These are phyloP conservation scores for Thyridium curvatum DNA, from an alignment of 2,329 filamentous ascomycete species.

Conservation along the genomic window DNA sequence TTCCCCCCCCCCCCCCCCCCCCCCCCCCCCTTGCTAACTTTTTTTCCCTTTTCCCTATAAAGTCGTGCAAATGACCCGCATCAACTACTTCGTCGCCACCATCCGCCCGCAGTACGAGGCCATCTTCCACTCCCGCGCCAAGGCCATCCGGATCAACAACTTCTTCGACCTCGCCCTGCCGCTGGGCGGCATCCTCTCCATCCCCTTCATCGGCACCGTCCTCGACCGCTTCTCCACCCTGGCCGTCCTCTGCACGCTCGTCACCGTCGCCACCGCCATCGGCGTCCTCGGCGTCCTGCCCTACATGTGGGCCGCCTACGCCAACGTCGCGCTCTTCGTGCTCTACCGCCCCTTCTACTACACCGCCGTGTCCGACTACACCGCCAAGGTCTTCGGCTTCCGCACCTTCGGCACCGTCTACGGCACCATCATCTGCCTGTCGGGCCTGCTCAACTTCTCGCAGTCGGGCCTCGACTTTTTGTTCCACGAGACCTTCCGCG, in stretches of 20 bases:
- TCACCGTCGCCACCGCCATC: conserved; percentile 65
- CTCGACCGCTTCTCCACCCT: conserved; percentile 72
- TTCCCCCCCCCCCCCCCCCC: background rate
- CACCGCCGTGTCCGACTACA: conserved; percentile 83
- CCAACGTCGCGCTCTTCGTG: conserved; percentile 73
- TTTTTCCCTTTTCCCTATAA: conserved; percentile 3
- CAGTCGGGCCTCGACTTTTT: conserved; percentile 75
- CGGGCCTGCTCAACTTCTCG: conserved; percentile 77
- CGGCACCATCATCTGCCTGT: conserved; percentile 79
- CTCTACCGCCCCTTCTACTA: conserved; percentile 87
- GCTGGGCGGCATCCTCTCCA: conserved; percentile 73
- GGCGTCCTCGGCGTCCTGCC: conserved; percentile 72
- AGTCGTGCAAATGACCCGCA: conserved; percentile 68
- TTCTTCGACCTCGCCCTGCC: conserved; percentile 79
- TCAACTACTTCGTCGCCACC: conserved; percentile 91
- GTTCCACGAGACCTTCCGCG: conserved; percentile 65
- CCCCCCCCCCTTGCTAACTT: background rate
- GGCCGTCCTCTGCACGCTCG: conserved; percentile 63
- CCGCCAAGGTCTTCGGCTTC: conserved; percentile 88
- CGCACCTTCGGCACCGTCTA: conserved; percentile 92
- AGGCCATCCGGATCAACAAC: conserved; percentile 67
- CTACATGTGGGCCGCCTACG: conserved; percentile 63
- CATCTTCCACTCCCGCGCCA: conserved; percentile 56
- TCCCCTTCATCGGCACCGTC: conserved; percentile 77
- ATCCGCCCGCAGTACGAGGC: conserved; percentile 76